Evolutionary conservation across 495 filamentous ascomycete genomes (phyloP).

Genomic region (Tuber magnatum): DNA sequence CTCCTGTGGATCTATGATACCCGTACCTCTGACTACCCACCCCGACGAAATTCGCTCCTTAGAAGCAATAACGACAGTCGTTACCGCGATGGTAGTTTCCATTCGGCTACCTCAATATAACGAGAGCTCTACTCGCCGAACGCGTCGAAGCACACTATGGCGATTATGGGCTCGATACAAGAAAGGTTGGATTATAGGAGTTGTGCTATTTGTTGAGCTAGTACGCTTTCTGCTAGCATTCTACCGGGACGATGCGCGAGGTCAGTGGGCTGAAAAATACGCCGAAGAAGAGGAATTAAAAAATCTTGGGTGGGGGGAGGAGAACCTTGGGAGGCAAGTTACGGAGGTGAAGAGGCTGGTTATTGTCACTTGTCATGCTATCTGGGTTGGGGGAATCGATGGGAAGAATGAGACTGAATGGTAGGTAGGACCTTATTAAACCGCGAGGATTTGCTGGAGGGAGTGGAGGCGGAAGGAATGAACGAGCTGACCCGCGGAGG

Average conservation of each 20-base stretch:
- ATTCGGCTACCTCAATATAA: slow-evolving; percentile 29
- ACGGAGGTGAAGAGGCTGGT: slow-evolving; percentile 47
- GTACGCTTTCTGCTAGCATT: slow-evolving; percentile 1
- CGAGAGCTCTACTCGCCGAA: slow-evolving; percentile 6
- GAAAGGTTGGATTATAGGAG: slow-evolving; percentile 4
- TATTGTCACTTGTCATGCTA: slow-evolving; percentile 73
- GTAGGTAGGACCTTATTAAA: slow-evolving; percentile 43
- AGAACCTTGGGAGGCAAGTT: slow-evolving; percentile 15
- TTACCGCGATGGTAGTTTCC: slow-evolving; percentile 26
- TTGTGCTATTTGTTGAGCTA: not conserved
- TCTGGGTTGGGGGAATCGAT: slow-evolving; percentile 61
- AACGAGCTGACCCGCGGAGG: not conserved
- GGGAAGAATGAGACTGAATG: slow-evolving; percentile 60
- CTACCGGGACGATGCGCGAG: not conserved
- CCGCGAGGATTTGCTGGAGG: not conserved
- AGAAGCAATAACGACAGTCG: slow-evolving; percentile 4
- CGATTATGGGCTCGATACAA: slow-evolving; percentile 12
- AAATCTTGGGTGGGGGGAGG: slow-evolving; percentile 1
- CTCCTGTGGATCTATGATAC: not conserved
- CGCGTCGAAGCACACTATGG: slow-evolving; percentile 9
- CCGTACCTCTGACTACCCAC: not conserved
- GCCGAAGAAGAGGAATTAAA: not conserved
- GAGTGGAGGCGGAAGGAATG: slow-evolving; percentile 9
- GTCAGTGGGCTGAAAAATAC: not conserved
- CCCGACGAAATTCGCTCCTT: not conserved